Percentiles rank a stretch among this genome's conserved stretches.
Conservation (phyloP, 768 basidiomycete genomes). For the Lyophyllum decastes region DNA sequence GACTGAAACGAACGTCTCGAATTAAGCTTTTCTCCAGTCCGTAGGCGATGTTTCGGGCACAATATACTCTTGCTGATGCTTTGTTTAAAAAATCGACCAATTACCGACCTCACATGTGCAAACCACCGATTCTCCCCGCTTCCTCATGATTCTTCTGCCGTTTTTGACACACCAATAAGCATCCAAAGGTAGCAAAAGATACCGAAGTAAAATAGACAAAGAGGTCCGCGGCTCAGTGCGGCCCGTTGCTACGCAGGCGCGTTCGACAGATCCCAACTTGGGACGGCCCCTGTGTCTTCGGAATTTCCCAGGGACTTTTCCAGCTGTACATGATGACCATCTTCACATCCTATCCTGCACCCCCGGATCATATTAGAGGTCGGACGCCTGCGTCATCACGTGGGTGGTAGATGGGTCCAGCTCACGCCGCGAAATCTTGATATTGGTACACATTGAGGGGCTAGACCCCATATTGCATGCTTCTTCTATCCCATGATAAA, state of each 20-base stretch:
- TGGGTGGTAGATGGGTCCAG: too few relatives aligned
- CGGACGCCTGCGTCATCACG: too few relatives aligned
- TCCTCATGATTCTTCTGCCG: background rate
- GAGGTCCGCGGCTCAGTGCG: background rate
- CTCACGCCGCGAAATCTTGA: background rate
- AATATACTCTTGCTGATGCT: background rate
- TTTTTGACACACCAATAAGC: background rate
- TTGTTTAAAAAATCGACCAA: background rate
- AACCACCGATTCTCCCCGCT: background rate
- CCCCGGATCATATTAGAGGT: slow-evolving; percentile 10
- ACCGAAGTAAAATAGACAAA: background rate
- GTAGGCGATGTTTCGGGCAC: background rate
- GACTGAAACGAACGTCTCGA: background rate
- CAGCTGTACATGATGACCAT: background rate
- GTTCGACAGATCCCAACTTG: background rate
- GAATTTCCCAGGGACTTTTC: background rate
- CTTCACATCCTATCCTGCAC: background rate
- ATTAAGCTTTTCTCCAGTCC: background rate
- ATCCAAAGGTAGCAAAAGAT: background rate
- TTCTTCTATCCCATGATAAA: background rate
- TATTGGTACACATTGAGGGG: background rate
- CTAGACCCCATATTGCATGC: background rate
- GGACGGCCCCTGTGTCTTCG: slow-evolving; percentile 5
- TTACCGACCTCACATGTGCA: background rate
- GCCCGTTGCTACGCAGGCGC: background rate